A percentile compares a stretch with the other conserved stretches of the same genome.
phyloP scores from a whole-genome alignment of 768 basidiomycete species.

The Amanita jacksonii region DNA sequence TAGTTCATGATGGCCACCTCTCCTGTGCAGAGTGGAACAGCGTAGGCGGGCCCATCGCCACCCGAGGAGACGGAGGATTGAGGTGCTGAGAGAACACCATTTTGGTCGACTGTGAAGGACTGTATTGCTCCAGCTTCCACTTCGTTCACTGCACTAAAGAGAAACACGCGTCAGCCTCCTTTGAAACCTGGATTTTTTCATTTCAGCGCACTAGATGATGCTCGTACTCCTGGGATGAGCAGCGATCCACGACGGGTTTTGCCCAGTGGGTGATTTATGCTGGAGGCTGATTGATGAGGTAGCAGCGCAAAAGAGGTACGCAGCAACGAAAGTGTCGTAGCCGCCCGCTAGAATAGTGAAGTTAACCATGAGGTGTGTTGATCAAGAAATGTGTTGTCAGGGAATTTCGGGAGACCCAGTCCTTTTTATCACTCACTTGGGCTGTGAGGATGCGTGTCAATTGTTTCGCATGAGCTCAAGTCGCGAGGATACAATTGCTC shows the following conservation, averaged over 20 bases:
- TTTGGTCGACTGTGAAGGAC: constrained; percentile 38
- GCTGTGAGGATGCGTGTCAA: too few species aligned
- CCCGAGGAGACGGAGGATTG: constrained; percentile 45
- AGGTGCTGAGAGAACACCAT: constrained; percentile 35
- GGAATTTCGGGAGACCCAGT: too few species aligned
- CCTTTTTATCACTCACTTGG: too few species aligned
- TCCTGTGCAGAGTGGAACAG: constrained; percentile 40
- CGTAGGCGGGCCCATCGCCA: constrained; percentile 36
- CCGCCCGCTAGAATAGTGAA: constrained; percentile 65
- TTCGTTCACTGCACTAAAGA: constrained; percentile 51
- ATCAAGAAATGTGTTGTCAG: too few species aligned
- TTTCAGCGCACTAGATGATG: constrained; percentile 46
- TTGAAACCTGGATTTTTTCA: too few species aligned
- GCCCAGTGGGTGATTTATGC: constrained; percentile 38
- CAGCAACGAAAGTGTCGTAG: constrained; percentile 49
- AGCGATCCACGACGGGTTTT: constrained; percentile 53
- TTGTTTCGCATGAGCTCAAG: too few species aligned
- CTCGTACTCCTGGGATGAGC: constrained; percentile 45
- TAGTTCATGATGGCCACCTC: constrained; percentile 57
- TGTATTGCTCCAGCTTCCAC: constrained; percentile 37
- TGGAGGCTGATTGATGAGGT: constrained; percentile 36
- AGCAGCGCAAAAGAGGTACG: constrained; percentile 51
- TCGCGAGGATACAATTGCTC: too few species aligned
- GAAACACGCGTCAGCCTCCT: too few species aligned
- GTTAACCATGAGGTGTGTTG: constrained; percentile 44